phyloP scores from a whole-genome alignment of 2,329 filamentous ascomycete genomes.

The Orbilia brochopaga region DNA sequence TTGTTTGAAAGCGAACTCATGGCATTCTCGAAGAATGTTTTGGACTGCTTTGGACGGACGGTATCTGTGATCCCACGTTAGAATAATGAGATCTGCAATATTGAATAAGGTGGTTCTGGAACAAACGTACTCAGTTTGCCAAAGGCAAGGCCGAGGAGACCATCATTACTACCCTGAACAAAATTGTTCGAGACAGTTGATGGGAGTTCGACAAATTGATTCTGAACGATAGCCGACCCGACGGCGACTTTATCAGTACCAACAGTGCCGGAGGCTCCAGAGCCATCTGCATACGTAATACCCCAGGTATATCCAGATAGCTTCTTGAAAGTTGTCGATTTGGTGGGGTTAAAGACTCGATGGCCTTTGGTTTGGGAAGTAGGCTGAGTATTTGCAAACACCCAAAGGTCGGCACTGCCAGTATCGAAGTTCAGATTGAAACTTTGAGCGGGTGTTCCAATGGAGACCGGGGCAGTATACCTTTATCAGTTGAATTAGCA shows the following conservation, averaged over 20 bases:
- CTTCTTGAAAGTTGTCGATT: constrained; percentile 57
- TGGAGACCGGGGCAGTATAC: constrained; percentile 61
- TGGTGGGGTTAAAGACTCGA: constrained; percentile 57
- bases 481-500: too few species aligned
- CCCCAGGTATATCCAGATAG: constrained; percentile 56
- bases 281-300: constrained; percentile 59
- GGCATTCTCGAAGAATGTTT: constrained; percentile 77
- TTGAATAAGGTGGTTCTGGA: too few species aligned
- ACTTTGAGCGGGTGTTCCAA: constrained; percentile 70
- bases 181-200: constrained; percentile 60
- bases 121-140: constrained; percentile 64
- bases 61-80: constrained; percentile 57
- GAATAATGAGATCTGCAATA: neutral
- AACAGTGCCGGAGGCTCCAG: constrained; percentile 57
- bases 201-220: constrained; percentile 57
- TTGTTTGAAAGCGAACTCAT: constrained; percentile 67
- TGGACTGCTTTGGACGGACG: constrained; percentile 67
- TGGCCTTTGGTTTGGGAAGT: constrained; percentile 55
- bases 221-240: constrained; percentile 56
- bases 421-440: constrained; percentile 60
- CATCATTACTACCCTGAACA: constrained; percentile 68
- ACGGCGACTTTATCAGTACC: constrained; percentile 57
- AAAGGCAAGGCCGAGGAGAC: constrained; percentile 73
- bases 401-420: constrained; percentile 54
- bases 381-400: constrained; percentile 57